Evolutionary conservation across 2,329 filamentous ascomycete species (phyloP).

Genomic region (Stachybotrys elegans): DNA sequence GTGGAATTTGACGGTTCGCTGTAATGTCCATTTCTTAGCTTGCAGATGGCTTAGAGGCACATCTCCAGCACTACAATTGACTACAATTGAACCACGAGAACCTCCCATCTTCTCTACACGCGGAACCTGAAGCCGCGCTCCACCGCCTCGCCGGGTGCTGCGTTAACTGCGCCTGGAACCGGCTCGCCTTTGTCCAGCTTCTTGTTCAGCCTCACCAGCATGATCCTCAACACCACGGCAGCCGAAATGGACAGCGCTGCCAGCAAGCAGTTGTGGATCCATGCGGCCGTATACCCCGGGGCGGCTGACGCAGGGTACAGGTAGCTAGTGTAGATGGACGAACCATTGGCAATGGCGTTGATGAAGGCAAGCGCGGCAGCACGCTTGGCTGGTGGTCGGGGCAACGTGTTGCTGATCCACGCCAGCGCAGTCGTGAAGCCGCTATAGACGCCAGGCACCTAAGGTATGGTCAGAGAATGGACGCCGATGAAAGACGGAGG

Average conservation of each 20-base stretch:
- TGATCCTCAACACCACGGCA: slow-evolving; percentile 56
- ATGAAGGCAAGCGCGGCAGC: slow-evolving; percentile 66
- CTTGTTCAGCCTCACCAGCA: slow-evolving; percentile 62
- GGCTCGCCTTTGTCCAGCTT: slow-evolving; percentile 61
- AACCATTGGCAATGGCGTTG: slow-evolving; percentile 54
- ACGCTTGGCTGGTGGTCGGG: slow-evolving; percentile 70
- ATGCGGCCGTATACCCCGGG: slow-evolving; percentile 48
- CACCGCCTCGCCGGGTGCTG: slow-evolving; percentile 47
- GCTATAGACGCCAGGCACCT: slow-evolving; percentile 55
- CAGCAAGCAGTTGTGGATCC: slow-evolving; percentile 64
- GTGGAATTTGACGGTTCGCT: too few relatives aligned
- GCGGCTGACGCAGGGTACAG: slow-evolving; percentile 53
- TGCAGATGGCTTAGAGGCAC: too few relatives aligned
- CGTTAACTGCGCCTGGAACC: slow-evolving; percentile 51
- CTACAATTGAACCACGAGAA: too few relatives aligned
- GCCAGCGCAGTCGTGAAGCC: slow-evolving; percentile 63
- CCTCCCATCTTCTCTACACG: slow-evolving; percentile 32
- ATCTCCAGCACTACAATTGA: too few relatives aligned
- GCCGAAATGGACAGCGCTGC: slow-evolving; percentile 58
- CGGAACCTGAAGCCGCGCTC: slow-evolving; percentile 63
- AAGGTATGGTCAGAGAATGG: slow-evolving; percentile 2
- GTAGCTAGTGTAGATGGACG: slow-evolving; percentile 65
- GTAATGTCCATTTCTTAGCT: too few relatives aligned
- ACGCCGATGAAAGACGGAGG: neutral
- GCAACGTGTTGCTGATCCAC: slow-evolving; percentile 74